Conservation (phyloP, 164 flowering plant species). For the Piper betle region DNA sequence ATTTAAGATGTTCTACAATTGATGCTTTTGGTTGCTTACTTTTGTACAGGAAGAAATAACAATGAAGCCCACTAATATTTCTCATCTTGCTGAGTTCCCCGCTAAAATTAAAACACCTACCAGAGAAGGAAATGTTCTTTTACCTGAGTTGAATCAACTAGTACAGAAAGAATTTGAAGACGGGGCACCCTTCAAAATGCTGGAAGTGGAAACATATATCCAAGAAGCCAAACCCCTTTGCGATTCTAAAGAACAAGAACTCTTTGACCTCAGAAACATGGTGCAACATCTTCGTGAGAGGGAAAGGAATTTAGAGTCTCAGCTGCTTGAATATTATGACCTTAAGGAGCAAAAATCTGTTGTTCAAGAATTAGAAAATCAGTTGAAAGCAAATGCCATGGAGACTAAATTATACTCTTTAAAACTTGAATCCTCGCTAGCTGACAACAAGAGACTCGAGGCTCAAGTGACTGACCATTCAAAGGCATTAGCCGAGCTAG, state of each 20-base stretch:
- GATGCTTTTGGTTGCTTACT: not conserved
- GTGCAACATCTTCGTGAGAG: constrained; percentile 52
- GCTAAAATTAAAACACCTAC: constrained; percentile 26
- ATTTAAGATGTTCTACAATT: not conserved
- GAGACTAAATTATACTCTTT: constrained; percentile 59
- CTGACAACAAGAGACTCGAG: constrained; percentile 54
- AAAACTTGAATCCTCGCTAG: constrained; percentile 66
- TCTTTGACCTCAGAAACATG: constrained; percentile 29
- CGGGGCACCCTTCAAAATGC: constrained; percentile 17
- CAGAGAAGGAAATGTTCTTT: constrained; percentile 39
- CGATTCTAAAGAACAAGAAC: constrained; percentile 45
- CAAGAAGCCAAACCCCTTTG: not conserved
- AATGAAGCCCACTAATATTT: constrained; percentile 11
- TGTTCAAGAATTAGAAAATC: constrained; percentile 70
- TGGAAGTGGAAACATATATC: constrained; percentile 20
- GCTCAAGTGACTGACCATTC: constrained; percentile 50
- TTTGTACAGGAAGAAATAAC: constrained; percentile 23
- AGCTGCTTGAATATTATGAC: constrained; percentile 80
- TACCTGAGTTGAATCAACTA: constrained; percentile 53
- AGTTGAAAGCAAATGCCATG: constrained; percentile 46
- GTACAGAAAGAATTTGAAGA: constrained; percentile 31
- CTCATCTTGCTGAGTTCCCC: constrained; percentile 16
- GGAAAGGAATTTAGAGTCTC: constrained; percentile 60
- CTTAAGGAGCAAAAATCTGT: constrained; percentile 71
- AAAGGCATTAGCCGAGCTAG: constrained; percentile 48